phyloP scores from a whole-genome alignment of 2,329 filamentous ascomycete species.

The Pyrenophora teres region DNA sequence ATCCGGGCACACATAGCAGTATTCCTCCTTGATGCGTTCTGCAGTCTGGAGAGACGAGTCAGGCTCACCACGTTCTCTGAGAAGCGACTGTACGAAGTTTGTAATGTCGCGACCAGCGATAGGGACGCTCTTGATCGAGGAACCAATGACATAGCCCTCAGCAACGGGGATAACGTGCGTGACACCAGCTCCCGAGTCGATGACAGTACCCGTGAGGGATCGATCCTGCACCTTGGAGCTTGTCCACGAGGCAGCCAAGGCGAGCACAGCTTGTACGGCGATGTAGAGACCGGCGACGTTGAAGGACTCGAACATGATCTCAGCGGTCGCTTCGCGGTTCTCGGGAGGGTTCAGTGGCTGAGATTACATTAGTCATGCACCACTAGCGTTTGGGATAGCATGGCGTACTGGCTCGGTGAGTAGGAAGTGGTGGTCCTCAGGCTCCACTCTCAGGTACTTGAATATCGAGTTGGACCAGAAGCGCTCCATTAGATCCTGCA shows the following conservation, averaged over 20 bases:
- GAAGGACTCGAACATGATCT: slow-evolving; percentile 99
- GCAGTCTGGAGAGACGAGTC: slow-evolving; percentile 97
- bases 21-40: slow-evolving; percentile 97
- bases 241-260: slow-evolving; percentile 96
- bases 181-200: slow-evolving; percentile 97
- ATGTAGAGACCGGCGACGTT: slow-evolving; percentile 99
- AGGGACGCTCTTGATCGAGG: slow-evolving; percentile 98
- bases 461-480: slow-evolving; percentile 99
- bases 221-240: slow-evolving; percentile 97
- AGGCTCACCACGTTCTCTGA: slow-evolving; percentile 93
- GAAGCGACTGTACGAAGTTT: slow-evolving; percentile 95
- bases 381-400: not conserved
- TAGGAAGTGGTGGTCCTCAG: slow-evolving; percentile 98
- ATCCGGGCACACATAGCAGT: slow-evolving; percentile 97
- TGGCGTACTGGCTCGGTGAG: slow-evolving; percentile 86
- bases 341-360: slow-evolving; percentile 96
- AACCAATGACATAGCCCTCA: slow-evolving; percentile 98
- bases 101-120: slow-evolving; percentile 98
- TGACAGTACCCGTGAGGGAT: slow-evolving; percentile 94
- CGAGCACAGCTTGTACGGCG: slow-evolving; percentile 94
- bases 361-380: slow-evolving; percentile 14
- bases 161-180: slow-evolving; percentile 99
- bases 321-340: slow-evolving; percentile 97
- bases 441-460: slow-evolving; percentile 97
- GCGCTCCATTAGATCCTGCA: slow-evolving; percentile 94